These are phyloP conservation scores for Pythium aquatile DNA, from an alignment of 352 stramenopile species.

Conservation along the genomic window DNA sequence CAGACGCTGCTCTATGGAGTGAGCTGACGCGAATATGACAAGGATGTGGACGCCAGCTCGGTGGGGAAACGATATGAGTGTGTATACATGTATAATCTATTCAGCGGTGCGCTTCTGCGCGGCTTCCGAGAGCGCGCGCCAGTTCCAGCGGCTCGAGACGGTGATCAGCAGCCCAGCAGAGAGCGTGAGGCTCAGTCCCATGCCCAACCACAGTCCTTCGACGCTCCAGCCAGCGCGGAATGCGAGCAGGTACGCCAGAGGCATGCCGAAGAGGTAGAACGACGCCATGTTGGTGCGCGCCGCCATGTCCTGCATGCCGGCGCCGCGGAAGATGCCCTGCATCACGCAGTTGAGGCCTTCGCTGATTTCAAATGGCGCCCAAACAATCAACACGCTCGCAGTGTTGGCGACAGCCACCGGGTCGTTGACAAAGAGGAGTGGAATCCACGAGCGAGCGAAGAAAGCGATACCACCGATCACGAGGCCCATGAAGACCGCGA, in stretches of 20 bases:
- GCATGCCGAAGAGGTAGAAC: conserved; percentile 81
- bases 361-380: conserved; percentile 70
- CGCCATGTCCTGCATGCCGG: conserved; percentile 64
- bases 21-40: not conserved
- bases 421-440: conserved; percentile 52
- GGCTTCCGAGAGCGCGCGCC: conserved; percentile 34
- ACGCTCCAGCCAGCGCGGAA: conserved; percentile 48
- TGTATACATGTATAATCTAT: not conserved
- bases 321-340: conserved; percentile 74
- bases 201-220: conserved; percentile 80
- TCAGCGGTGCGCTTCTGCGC: conserved; percentile 25
- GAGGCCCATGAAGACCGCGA: conserved; percentile 31
- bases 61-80: not conserved
- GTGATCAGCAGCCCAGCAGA: conserved; percentile 30
- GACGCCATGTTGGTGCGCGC: conserved; percentile 67
- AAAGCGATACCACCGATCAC: conserved; percentile 41
- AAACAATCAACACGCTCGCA: conserved; percentile 49
- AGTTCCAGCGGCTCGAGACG: conserved; percentile 42
- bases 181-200: conserved; percentile 51
- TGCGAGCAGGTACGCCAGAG: conserved; percentile 55
- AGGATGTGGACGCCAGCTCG: not conserved
- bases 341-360: conserved; percentile 68
- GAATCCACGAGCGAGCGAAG: conserved; percentile 47
- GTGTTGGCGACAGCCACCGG: conserved; percentile 36
- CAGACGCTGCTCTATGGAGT: not conserved